phyloP scores from a whole-genome alignment of 495 filamentous ascomycete genomes.

The Sordaria brevicollis region DNA sequence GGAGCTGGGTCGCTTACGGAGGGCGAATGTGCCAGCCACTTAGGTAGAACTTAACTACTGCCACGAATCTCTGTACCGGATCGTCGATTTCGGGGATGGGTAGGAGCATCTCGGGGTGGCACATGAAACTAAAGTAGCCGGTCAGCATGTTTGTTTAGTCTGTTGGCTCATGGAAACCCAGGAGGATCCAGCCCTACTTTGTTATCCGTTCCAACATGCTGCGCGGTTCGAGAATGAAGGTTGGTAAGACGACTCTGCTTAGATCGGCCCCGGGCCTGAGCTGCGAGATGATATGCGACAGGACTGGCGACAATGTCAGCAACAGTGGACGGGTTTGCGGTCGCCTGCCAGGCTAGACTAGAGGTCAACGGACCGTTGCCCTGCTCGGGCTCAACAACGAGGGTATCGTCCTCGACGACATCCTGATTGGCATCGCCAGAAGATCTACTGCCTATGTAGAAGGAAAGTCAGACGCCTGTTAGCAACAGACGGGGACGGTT shows the following conservation, averaged over 20 bases:
- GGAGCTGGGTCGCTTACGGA: conserved; percentile 47
- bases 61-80: conserved; percentile 80
- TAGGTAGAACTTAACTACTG: conserved; percentile 94
- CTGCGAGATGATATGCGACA: conserved; percentile 94
- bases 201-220: conserved; percentile 99
- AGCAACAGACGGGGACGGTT: conserved; percentile 1
- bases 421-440: conserved; percentile 29
- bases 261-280: conserved; percentile 91
- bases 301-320: conserved; percentile 43
- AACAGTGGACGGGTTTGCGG: not conserved
- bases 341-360: not conserved
- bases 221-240: conserved; percentile 94
- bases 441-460: conserved; percentile 40
- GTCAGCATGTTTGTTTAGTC: conserved; percentile 11
- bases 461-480: not conserved
- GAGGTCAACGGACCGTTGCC: conserved; percentile 49
- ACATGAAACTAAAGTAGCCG: conserved; percentile 74
- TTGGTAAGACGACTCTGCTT: conserved; percentile 87
- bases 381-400: conserved; percentile 64
- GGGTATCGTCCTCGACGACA: conserved; percentile 58
- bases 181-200: conserved; percentile 50
- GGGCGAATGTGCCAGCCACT: conserved; percentile 99
- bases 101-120: conserved; percentile 90
- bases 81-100: conserved; percentile 83
- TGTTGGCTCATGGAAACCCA: not conserved